Evolutionary conservation across 2,329 filamentous ascomycete genomes (phyloP), one percentile per base, ranked within the genome.

Genomic region (Talaromyces sp.): DNA sequence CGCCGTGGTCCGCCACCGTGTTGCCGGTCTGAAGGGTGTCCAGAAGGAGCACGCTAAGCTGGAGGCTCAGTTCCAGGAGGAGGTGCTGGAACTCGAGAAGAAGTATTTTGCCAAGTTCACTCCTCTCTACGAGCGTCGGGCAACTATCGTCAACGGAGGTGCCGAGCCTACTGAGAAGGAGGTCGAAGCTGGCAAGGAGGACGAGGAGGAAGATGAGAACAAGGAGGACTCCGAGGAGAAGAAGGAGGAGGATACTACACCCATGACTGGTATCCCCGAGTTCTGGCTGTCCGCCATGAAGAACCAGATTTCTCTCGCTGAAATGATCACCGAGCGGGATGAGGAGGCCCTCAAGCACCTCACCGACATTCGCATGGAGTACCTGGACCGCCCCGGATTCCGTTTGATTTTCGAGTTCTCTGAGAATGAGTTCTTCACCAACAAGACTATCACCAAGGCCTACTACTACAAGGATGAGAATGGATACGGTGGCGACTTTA

Each of bases 201-300:
- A 89, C 10, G 88, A 89, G 37, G 86, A 91, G 44, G 82, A 86
- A 14, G 80, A 83, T 16, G 80, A 83, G 44, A 79, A 80, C 19
- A 82, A 86, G 68, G 79, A 86, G 58, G 76, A 80, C 47, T 81
- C 86, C 60, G 80, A 84, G 63, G 70, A 80, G 45, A 55, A 62
- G 41, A 74, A 78, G 52, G 78, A 82, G 58, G 72, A 78, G 30
- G 74, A 77, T 54, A 69, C 68, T 27, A 72, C 77, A 50, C 73
- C 72, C 46, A 77, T 88, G 61, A 82, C 86, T 68, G 94, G 94
- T 75, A 97, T 99, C 59, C 94, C 94, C 59, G 94, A 99, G 78
- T 99, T 99, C 84, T 99, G 94, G 94, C 83, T 99, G 46, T 97
- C 93, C 57, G 93, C 95, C 65, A 97, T 99, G 93, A 99, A 99